phyloP scores from a whole-genome alignment of 1,284 basidiomycete species.

The Apiotrichum sp. region DNA sequence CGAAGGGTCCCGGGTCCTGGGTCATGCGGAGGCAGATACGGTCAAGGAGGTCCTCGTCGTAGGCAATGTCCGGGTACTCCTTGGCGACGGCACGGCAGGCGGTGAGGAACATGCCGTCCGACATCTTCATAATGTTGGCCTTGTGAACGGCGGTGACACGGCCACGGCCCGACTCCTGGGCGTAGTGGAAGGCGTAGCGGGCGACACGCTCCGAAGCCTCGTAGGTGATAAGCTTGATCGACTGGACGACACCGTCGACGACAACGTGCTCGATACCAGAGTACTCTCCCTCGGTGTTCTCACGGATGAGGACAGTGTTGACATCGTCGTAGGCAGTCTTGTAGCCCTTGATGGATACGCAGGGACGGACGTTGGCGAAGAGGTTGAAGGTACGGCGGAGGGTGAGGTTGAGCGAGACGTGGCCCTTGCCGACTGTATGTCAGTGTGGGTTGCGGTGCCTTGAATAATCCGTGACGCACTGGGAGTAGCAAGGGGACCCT shows the following conservation, averaged over 20 bases:
- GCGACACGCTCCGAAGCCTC: slow-evolving; percentile 98
- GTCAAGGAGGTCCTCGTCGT: slow-evolving; percentile 97
- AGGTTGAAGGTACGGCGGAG: slow-evolving; percentile 95
- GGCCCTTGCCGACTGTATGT: slow-evolving; percentile 85
- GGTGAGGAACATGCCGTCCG: slow-evolving; percentile 98
- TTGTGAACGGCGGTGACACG: slow-evolving; percentile 99
- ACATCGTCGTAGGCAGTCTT: slow-evolving; percentile 99
- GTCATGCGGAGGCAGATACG: slow-evolving; percentile 78
- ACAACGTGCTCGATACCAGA: slow-evolving; percentile 98
- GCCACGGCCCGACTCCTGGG: slow-evolving; percentile 75
- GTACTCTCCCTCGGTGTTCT: slow-evolving; percentile 99
- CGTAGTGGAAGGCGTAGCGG: slow-evolving; percentile 98
- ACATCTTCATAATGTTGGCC: slow-evolving; percentile 99
- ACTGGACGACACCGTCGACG: slow-evolving; percentile 97
- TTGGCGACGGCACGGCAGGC: slow-evolving; percentile 96
- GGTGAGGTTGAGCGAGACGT: slow-evolving; percentile 96
- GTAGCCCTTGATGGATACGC: slow-evolving; percentile 90
- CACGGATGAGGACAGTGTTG: slow-evolving; percentile 95
- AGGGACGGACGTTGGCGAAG: slow-evolving; percentile 97
- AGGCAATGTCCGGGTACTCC: slow-evolving; percentile 85
- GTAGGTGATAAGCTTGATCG: slow-evolving; percentile 99
- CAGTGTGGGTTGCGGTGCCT: not conserved
- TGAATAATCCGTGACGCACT: slow-evolving; percentile 52
- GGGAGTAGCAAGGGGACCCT: slow-evolving; percentile 91
- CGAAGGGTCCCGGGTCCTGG: slow-evolving; percentile 80